Conservation (phyloP, 2,329 filamentous ascomycete species). For the Harringtonia lauricola region DNA sequence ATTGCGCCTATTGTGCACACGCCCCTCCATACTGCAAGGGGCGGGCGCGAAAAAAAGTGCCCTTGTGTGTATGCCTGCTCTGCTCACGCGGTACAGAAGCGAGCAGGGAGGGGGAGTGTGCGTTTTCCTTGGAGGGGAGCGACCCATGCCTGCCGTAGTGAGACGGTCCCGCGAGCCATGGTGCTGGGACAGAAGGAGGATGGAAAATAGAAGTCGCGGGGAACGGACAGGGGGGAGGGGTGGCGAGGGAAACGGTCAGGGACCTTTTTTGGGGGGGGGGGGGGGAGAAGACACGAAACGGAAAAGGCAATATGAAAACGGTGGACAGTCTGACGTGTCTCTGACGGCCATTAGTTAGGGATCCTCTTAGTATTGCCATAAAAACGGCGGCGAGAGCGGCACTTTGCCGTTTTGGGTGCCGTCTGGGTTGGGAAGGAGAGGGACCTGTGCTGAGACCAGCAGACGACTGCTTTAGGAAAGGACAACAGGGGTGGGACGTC, state of each 20-base stretch:
- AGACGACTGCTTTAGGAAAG: neutral
- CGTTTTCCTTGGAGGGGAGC: slow-evolving; percentile 1
- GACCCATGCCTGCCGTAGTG: neutral
- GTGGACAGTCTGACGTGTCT: neutral
- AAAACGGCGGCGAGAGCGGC: neutral
- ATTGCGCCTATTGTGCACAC: slow-evolving; percentile 1
- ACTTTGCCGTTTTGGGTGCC: neutral
- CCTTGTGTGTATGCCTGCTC: neutral
- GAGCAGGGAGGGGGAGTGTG: slow-evolving; percentile 11
- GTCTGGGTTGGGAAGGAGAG: neutral
- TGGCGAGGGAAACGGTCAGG: neutral
- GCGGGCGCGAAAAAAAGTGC: neutral
- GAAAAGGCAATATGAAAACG: slow-evolving; percentile 4
- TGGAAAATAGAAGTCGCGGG: neutral
- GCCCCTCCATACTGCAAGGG: slow-evolving; percentile 12
- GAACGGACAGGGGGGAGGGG: neutral
- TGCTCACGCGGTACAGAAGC: slow-evolving; percentile 1
- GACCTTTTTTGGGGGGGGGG: no score
- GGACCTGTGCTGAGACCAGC: neutral
- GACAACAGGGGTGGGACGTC: neutral
- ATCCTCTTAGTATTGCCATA: neutral
- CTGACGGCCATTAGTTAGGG: neutral
- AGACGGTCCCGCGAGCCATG: neutral
- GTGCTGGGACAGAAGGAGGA: neutral
- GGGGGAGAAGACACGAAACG: neutral